Base-by-base conservation (phyloP, 805 yeast species). In the Grigorovia humatica region DNA sequence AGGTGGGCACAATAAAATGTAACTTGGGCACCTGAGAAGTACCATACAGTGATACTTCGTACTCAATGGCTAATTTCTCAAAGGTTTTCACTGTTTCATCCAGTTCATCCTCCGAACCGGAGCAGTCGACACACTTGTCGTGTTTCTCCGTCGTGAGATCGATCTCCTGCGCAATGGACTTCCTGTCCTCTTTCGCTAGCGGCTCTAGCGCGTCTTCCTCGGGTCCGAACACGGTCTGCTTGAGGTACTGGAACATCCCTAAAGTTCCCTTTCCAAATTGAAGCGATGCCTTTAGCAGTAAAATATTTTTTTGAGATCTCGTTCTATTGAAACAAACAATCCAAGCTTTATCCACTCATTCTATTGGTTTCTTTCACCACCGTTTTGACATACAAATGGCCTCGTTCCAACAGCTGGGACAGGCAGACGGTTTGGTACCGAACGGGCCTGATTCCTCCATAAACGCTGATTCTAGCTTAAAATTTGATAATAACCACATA, bases 1-100 rank as follows among this genome's bases (percentile, higher is more conserved):
- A 95, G 0, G 97, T 89, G 1, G 96, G 85, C 0, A 90, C 82
- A 38, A 91, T 69, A 20, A 88, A 70, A 58, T 90, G 97, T 23
- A 84, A 62, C 2, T 81, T 83, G 45, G 80, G 81, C 0, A 85
- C 81, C 55, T 76, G 77, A 0, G 95, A 81, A 6, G 90, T 74
- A 53, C 84, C 82, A 79, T 85, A 88, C 30, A 89, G 71, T 7
- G 76, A 76, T 23, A 57, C 61, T 20, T 59, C 72, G 51, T 59
- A 57, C 48, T 67, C 70, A 47, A 66, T 60, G 44, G 62, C 57
- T 48, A 66, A 49, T 52, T 59, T 61, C 5, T 58, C 49, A 43
- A 58, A 63, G 1, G 50, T 54, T 19, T 53, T 50, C 48, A 62
- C 66, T 20, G 59, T 65, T 17, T 52, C 53, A 18, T 55, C 60